phyloP scores from a whole-genome alignment of 495 filamentous ascomycete species.

The Penicillium longicatenatum region DNA sequence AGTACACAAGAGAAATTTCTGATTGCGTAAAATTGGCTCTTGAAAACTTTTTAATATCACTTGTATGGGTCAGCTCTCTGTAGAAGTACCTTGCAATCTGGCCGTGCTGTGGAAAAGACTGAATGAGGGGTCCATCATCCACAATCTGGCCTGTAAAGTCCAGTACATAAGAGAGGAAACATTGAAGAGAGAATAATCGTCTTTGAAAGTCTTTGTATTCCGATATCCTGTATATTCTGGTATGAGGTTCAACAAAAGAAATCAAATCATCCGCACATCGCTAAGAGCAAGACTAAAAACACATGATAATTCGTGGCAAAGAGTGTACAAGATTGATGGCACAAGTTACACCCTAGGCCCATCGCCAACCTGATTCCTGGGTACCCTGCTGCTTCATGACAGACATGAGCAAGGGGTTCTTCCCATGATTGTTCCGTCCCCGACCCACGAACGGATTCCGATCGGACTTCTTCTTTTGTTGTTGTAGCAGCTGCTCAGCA shows the following conservation, averaged over 20 bases:
- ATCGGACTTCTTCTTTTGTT: slow-evolving; percentile 39
- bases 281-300: neutral
- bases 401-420: slow-evolving; percentile 27
- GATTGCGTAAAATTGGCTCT: too few relatives aligned
- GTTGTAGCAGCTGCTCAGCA: slow-evolving; percentile 46
- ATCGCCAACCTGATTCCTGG: slow-evolving; percentile 40
- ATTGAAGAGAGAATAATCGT: neutral
- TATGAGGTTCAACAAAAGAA: neutral
- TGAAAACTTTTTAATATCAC: too few relatives aligned
- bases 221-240: neutral
- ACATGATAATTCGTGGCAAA: neutral
- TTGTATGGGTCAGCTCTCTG: too few relatives aligned
- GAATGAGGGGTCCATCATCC: too few relatives aligned
- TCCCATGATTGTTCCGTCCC: slow-evolving; percentile 3
- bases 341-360: slow-evolving; percentile 25
- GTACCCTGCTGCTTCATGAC: slow-evolving; percentile 35
- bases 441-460: slow-evolving; percentile 20
- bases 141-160: too few relatives aligned
- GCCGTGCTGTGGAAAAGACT: too few relatives aligned
- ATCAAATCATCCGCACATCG: neutral
- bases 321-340: neutral
- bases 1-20: too few relatives aligned
- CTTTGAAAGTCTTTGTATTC: neutral
- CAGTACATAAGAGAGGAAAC: too few relatives aligned
- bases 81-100: too few relatives aligned